Evolutionary conservation across 306 rosid species (phyloP), one percentile per base, ranked within the genome.

Genomic region (Phaseolus lunatus): DNA sequence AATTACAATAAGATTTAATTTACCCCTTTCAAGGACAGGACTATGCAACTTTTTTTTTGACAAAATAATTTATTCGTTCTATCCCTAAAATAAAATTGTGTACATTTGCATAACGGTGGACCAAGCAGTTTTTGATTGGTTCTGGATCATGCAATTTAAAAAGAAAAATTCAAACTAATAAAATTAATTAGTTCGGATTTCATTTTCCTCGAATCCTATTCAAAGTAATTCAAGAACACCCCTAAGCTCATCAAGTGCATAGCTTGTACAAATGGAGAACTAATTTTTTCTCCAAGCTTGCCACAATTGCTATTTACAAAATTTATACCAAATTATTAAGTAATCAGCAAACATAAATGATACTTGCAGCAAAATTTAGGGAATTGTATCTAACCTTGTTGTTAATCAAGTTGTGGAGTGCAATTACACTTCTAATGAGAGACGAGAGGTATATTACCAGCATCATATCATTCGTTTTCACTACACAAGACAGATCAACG

Each of bases 381-480:
- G 62, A 39, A 61, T 47, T 54, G 82, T 47, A 49, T 64, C 81
- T 83, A 50, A 83, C 89, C 89, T 83, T 83, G 84, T 86, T 86
- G 80, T 86, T 83, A 59, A 86, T 86, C 84, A 86, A 72, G 85
- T 83, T 86, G 85, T 83, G 87, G 69, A 86, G 89, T 37, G 89
- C 89, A 33, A 83, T 83, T 33, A 86, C 89, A 68, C 87, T 86
- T 81, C 87, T 78, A 43, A 83, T 83, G 70, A 86, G 87, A 41
- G 89, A 86, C 8, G 90, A 86, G 4, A 86, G 83, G 78, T 86
- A 86, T 43, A 86, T 80, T 27, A 86, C 89, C 73, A 86, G 80
- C 89, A 86, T 86, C 89, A 86, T 86, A 71, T 86, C 89, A 80
- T 86, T 86, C 11, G 89, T 86, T 86, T 86, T 86, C 78, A 86